These are phyloP conservation scores for Colletotrichum musicola DNA, from an alignment of 2,329 filamentous ascomycete species.

Conservation along the genomic window DNA sequence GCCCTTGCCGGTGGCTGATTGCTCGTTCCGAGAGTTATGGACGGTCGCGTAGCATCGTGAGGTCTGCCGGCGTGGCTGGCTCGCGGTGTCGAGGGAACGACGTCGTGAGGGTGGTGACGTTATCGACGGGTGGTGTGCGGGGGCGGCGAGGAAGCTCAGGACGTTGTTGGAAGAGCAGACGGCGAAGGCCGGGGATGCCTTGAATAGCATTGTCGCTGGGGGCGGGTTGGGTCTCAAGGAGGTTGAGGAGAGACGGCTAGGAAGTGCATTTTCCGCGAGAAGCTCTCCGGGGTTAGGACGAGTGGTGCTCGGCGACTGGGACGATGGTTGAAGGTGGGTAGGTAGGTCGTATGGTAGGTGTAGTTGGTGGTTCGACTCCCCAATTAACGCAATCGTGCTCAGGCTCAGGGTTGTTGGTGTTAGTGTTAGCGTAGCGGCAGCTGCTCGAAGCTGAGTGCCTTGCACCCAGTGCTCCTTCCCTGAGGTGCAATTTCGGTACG, in stretches of 20 bases:
- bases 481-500: not conserved
- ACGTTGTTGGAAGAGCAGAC: conserved; percentile 32
- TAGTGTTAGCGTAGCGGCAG: not conserved
- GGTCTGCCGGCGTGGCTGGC: not conserved
- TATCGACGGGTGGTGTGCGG: conserved; percentile 38
- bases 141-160: conserved; percentile 38
- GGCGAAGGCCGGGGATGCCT: conserved; percentile 27
- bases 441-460: not conserved
- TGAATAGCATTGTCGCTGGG: conserved; percentile 23
- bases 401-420: conserved; percentile 2
- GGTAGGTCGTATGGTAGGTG: too few relatives aligned
- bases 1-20: not conserved
- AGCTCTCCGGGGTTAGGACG: not conserved
- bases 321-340: conserved; percentile 6
- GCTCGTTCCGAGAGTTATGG: not conserved
- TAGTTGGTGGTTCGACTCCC: conserved; percentile 14
- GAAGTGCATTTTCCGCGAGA: conserved; percentile 20
- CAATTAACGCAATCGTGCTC: conserved; percentile 30
- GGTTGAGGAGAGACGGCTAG: conserved; percentile 7
- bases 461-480: conserved; percentile 12
- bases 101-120: conserved; percentile 42
- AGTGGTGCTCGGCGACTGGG: not conserved
- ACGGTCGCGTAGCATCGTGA: conserved; percentile 29
- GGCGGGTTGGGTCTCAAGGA: conserved; percentile 14
- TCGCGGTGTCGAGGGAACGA: not conserved